Conservation (phyloP, 73 alveolate species). For the Paramecium biaurelia region DNA sequence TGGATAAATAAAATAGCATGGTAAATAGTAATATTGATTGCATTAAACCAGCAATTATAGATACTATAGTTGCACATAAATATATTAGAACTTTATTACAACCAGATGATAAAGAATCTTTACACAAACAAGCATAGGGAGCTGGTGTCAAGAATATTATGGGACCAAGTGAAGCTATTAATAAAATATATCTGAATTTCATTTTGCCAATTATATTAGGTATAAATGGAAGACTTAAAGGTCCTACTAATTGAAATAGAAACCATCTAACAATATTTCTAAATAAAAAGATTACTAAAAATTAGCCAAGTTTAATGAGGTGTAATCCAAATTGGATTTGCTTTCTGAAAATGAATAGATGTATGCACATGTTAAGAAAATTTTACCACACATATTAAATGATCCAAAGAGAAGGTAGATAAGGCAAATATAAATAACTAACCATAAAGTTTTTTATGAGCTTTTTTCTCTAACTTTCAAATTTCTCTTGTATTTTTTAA, state of each 20-base stretch:
- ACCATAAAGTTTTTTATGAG: neutral
- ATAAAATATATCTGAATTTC: slow-evolving; percentile 9
- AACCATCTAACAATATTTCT: slow-evolving; percentile 14
- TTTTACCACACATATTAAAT: neutral
- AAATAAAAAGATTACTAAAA: neutral
- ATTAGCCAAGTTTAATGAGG: neutral
- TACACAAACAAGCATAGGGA: neutral
- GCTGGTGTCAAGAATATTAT: neutral
- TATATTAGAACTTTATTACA: neutral
- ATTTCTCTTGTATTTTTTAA: neutral
- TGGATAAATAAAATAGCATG: neutral
- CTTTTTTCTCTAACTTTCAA: neutral
- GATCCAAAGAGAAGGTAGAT: slow-evolving; percentile 4
- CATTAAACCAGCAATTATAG: slow-evolving; percentile 13
- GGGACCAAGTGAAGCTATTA: slow-evolving; percentile 4
- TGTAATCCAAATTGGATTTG: neutral
- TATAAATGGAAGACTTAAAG: neutral
- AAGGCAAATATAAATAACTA: neutral
- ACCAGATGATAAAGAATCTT: neutral
- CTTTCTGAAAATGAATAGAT: neutral
- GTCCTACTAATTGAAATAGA: neutral
- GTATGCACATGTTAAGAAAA: neutral
- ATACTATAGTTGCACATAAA: neutral
- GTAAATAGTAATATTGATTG: neutral
- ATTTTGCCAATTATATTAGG: slow-evolving; percentile 20